Conservation (phyloP, 495 filamentous ascomycete genomes). For the Penicillium waksmanii region DNA sequence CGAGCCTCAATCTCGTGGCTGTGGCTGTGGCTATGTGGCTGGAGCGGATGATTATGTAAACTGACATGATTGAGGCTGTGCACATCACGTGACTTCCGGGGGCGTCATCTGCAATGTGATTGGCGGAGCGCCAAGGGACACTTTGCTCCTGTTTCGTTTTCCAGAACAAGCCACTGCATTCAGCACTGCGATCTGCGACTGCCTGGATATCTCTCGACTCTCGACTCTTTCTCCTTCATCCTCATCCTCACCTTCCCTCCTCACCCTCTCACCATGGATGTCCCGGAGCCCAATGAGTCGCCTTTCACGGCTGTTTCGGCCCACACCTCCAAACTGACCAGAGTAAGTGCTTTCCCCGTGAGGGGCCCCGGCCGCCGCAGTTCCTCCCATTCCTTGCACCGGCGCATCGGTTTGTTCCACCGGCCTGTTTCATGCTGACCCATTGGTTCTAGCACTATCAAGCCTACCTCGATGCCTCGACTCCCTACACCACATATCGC, state of each 20-base stretch:
- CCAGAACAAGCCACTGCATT: constrained; percentile 32
- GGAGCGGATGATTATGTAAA: background rate
- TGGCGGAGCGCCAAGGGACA: constrained; percentile 41
- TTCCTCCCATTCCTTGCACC: constrained; percentile 9
- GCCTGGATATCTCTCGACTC: constrained; percentile 20
- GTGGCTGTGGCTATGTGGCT: too few relatives aligned
- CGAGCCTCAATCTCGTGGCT: too few relatives aligned
- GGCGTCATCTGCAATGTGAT: constrained; percentile 21
- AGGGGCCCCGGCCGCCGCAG: constrained; percentile 19
- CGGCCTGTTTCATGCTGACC: constrained; percentile 20
- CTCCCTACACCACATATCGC: constrained; percentile 83
- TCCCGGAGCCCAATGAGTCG: constrained; percentile 76
- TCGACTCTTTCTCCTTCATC: constrained; percentile 10
- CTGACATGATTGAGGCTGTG: background rate
- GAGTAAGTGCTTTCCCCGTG: constrained; percentile 55
- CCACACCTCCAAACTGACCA: constrained; percentile 73
- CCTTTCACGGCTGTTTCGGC: constrained; percentile 83
- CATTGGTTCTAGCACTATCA: constrained; percentile 76
- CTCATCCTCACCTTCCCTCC: constrained; percentile 12
- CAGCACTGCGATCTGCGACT: constrained; percentile 30
- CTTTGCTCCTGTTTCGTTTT: constrained; percentile 43
- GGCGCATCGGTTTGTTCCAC: background rate
- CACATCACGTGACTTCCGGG: constrained; percentile 17
- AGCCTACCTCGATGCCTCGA: constrained; percentile 89
- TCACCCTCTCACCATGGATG: constrained; percentile 64